Base-by-base conservation (phyloP, 2,329 filamentous ascomycete species). In the Pezicula rhizophila region DNA sequence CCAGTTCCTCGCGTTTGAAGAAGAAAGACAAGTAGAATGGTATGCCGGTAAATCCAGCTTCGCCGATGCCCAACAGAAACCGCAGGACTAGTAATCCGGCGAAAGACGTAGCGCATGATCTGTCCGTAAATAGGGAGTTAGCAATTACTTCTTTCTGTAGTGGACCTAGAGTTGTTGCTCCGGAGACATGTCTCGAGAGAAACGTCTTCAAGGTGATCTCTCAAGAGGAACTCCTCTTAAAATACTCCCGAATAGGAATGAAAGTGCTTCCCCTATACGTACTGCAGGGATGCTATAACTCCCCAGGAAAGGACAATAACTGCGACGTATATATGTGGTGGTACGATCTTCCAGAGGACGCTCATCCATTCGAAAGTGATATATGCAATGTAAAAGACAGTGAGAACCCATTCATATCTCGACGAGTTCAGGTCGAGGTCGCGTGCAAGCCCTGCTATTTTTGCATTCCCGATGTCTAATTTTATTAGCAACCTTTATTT, bases 301-400 rank as follows among this genome's bases (percentile, higher is more conserved):
- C 91, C 90, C 90, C 90, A 96, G 2, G 81, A 81, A 33, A 85
- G 70, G 12, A 95, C 89, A 52, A 87, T 78, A 31, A 73, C 52
- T 5, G 73, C 70, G 38, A 82, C 72, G 58, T 80, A 80, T 50
- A 78, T 70, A 60, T 84, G 81, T 6, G 81, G 77, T 1, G 81
- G 80, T 18, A 82, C 64, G 42, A 81, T 50, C 55, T 72, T 73
- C 78, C 79, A 85, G 20, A 84, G 70, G 31, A 85, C 64, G 4
- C 77, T 74, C 77, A 84, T 79, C 79, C 79, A 84, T 63, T 84
- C 80, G 53, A 83, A 84, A 34, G 63, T 65, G 45, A 84, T 81
- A 64, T 85, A 85, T 23, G 80, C 70, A 35, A 80, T 66, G 64
- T 85, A 85, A 52, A 85, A 85, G 44, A 77, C 70, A 15, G 75